Conservation (phyloP, 371 early-diverging fungal species). For the Rhizopus arrhizus region DNA sequence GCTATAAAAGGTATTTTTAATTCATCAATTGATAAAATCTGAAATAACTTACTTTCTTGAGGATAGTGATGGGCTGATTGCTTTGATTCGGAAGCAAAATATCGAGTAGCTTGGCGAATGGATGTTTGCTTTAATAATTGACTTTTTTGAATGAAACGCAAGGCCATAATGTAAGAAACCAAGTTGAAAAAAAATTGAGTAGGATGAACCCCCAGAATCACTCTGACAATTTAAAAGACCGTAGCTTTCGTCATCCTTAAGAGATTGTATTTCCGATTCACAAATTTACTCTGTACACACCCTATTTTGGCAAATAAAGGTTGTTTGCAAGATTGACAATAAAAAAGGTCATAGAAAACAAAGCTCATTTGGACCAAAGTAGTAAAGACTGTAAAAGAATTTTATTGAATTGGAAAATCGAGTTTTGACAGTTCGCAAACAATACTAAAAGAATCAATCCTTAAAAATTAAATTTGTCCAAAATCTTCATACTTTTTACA, state of each 20-base stretch:
- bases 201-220: background rate
- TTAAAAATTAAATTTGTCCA: no score
- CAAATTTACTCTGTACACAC: no score
- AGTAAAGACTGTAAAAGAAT: no score
- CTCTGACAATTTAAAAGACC: background rate
- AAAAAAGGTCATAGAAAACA: no score
- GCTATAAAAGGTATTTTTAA: slow-evolving; percentile 25
- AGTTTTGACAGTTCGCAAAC: no score
- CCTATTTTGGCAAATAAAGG: no score
- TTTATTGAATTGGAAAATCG: no score
- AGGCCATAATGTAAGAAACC: slow-evolving; percentile 29
- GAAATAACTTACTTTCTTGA: slow-evolving; percentile 21
- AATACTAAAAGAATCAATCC: no score
- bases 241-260: background rate
- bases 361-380: no score
- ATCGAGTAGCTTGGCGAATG: slow-evolving; percentile 23
- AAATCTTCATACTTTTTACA: no score
- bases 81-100: slow-evolving; percentile 27
- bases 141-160: slow-evolving; percentile 26
- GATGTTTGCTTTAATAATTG: slow-evolving; percentile 20
- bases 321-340: no score
- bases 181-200: background rate
- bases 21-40: background rate
- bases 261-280: background rate
- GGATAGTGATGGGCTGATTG: slow-evolving; percentile 26